phyloP scores from a whole-genome alignment of 169 alveolate species.

The Miamiensis avidus region DNA sequence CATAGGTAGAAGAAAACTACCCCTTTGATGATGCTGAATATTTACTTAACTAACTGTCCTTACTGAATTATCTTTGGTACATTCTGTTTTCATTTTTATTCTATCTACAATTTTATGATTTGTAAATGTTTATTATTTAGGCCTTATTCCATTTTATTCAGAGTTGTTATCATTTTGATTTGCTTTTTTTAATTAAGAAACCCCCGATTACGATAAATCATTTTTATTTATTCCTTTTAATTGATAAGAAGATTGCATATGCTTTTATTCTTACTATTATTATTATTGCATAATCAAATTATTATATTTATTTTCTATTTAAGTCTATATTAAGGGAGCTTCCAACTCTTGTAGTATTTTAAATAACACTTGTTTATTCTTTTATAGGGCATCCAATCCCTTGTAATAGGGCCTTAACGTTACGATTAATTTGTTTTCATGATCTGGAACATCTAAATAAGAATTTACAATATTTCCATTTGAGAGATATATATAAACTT shows the following conservation, averaged over 20 bases:
- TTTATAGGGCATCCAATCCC: not conserved
- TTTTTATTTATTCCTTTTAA: not conserved
- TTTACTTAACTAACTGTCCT: not conserved
- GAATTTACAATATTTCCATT: not conserved
- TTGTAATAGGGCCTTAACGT: not conserved
- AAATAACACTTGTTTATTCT: no score
- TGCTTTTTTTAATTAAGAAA: no score
- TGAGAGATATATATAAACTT: not conserved
- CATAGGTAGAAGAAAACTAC: not conserved
- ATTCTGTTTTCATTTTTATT: no score
- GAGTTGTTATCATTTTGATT: no score
- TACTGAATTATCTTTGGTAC: not conserved
- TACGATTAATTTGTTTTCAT: not conserved
- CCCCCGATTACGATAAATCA: not conserved
- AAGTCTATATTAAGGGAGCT: not conserved
- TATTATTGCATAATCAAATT: not conserved
- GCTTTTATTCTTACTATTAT: not conserved
- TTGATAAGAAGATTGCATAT: not conserved
- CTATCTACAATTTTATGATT: not conserved
- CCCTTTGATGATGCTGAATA: not conserved
- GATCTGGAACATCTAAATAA: not conserved
- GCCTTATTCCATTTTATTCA: no score
- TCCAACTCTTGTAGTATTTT: not conserved
- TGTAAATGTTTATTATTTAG: no score
- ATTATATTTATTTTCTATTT: no score